Percentiles rank a stretch among this genome's conserved stretches.
These are phyloP conservation scores for Phoma sp. DNA, from an alignment of 2,329 filamentous ascomycete species.

Conservation along the genomic window DNA sequence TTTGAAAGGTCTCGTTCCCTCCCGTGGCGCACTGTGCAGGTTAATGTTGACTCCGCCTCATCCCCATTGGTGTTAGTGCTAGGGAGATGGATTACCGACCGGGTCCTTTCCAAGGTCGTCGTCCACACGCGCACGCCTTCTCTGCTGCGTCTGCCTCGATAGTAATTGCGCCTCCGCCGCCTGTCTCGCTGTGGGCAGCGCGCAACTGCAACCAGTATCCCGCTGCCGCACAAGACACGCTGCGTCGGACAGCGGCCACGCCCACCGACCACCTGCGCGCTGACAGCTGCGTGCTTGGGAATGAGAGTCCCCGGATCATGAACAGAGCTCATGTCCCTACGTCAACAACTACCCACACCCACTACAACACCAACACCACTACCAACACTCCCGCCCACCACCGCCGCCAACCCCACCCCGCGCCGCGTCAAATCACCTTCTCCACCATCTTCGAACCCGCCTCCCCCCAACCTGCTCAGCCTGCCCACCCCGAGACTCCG, in stretches of 20 bases:
- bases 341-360: not conserved
- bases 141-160: conserved; percentile 12
- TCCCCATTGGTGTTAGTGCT: not conserved
- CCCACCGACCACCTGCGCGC: conserved; percentile 9
- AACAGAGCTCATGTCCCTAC: conserved; percentile 8
- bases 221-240: conserved; percentile 1
- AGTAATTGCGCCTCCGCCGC: conserved; percentile 14
- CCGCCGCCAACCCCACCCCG: not conserved
- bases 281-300: conserved; percentile 16
- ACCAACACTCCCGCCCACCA: not conserved
- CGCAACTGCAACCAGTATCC: conserved; percentile 4
- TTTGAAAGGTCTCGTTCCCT: not conserved
- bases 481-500: not conserved
- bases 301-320: conserved; percentile 18
- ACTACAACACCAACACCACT: not conserved
- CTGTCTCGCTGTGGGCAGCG: conserved; percentile 15
- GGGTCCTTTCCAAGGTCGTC: not conserved
- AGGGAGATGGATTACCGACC: not conserved
- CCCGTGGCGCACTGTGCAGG: conserved; percentile 1
- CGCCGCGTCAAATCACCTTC: not conserved
- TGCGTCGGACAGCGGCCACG: not conserved
- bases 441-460: no score
- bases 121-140: conserved; percentile 1
- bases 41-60: conserved; percentile 3
- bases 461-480: no score